Evolutionary conservation across 2,329 filamentous ascomycete species (phyloP).

Genomic region (Emericellopsis atlantica): DNA sequence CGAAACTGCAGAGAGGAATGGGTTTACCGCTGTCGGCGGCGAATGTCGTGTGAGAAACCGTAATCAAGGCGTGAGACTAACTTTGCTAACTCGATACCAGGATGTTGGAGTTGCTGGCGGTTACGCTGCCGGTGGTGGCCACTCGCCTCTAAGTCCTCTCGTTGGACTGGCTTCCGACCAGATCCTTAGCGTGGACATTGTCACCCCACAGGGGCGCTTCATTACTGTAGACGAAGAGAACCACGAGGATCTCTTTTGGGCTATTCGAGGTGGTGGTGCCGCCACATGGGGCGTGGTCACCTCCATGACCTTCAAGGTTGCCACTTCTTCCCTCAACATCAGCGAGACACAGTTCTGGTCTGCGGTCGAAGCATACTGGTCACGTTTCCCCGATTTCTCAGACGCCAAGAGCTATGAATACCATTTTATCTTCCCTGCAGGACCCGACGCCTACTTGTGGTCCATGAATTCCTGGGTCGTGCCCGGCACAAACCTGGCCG

Average conservation of each 20-base stretch:
- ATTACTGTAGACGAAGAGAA: conserved; percentile 23
- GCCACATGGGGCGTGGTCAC: conserved; percentile 28
- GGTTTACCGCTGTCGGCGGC: conserved; percentile 37
- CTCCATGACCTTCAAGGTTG: conserved; percentile 20
- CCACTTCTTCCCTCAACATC: conserved; percentile 13
- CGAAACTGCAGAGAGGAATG: conserved; percentile 30
- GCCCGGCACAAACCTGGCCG: conserved; percentile 16
- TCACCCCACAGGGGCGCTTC: conserved; percentile 28
- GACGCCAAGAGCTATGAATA: conserved; percentile 14
- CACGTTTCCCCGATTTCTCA: conserved; percentile 15
- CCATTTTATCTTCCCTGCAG: conserved; percentile 8
- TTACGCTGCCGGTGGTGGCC: conserved; percentile 27
- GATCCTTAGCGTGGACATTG: conserved; percentile 34
- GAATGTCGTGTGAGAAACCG: conserved; percentile 24
- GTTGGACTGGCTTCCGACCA: conserved; percentile 33
- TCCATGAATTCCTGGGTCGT: conserved; percentile 21
- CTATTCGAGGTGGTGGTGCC: conserved; percentile 30
- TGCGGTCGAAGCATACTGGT: conserved; percentile 17
- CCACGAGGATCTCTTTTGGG: conserved; percentile 37
- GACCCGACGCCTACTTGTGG: conserved; percentile 11
- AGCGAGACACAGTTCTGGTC: conserved; percentile 17
- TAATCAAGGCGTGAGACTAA: neutral
- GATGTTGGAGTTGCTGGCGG: conserved; percentile 15
- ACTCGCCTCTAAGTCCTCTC: conserved; percentile 30
- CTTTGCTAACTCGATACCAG: conserved; percentile 1